Evolutionary conservation across 805 yeast species (phyloP), one percentile per base, ranked within the genome.

Genomic region (Ogataea zsoltii): DNA sequence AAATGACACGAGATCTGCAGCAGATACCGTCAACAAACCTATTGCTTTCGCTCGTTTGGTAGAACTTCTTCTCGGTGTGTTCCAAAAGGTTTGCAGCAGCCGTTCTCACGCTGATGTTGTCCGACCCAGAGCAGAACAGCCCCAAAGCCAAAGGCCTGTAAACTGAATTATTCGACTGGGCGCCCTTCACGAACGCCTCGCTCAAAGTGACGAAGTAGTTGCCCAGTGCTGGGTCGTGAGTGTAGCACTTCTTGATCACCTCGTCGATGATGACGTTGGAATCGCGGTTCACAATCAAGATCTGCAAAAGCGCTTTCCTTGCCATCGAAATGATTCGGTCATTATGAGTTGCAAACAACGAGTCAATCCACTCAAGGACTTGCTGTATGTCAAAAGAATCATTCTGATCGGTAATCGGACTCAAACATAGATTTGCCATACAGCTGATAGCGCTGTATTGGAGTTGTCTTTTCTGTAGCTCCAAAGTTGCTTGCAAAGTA

Each of bases 361-460:
- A 72, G 56, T 84, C 84, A n/a, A 89, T 77, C 98, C 98, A 94
- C 13, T 75, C 70, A 63, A 89, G 69, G 15, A 90, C 71, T 0
- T 81, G 82, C 2, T 77, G 68, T 6, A 85, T 74, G 52, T 89
- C 91, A 63, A 90, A 88, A 0, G 91, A 80, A 54, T 86, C 57
- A 0, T 1, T 61, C 7, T 30, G 35, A 41, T 73, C 76, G 5
- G 78, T 75, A 7, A 90, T 77, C 2, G 84, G 79, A n/a, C 95
- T 94, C 2, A 83, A 73, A 54, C 95, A 82, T 21, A 94, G 68
- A 0, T 84, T 75, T 0, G 96, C 88, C 96, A 94, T 88, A 33
- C 96, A 82, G 48, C 88, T 85, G 39, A 89, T 71, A 0, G 95
- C 80, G 1, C 95, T 75, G 16, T 76, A 68, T 51, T 88, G 89